Evolutionary conservation across 768 basidiomycete species (phyloP), one percentile per base, ranked within the genome.

Genomic region (Xerocomellus amylosporus): DNA sequence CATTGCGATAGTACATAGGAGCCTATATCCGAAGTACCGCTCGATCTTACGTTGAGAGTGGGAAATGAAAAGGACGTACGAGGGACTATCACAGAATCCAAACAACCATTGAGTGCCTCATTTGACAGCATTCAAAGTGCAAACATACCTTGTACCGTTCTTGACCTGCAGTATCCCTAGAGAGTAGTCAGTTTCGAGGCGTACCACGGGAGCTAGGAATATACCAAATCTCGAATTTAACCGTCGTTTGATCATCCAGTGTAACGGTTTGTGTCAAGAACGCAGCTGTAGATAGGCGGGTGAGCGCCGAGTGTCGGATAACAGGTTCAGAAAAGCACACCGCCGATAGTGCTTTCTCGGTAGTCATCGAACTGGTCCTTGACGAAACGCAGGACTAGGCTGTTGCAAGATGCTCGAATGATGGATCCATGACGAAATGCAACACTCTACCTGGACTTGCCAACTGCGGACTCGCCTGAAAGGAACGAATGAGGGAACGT

Each of bases 181-280:
- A 28, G 22, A 15, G 34, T 17, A 30, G 8, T 55, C 53, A 41
- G 43, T 53, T 46, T 33, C 3, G 24, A 33, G 42, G 42, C 22
- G 4, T 12, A 20, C 13, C 12, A 37, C 22, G 20, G 22, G 6
- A 24, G 19, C 19, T 20, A n/a, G 1, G 9, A 33, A 69, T 82
- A 26, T 67, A 94, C 95, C 94, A 96, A 68, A 96, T 96, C 77
- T 98, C 96, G 68, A 99, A 98, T 79, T 98, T 98, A 67, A 99
- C 91, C 22, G 86, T 86, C 22, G 90, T 90, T 58, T 87, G 85
- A 68, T 94, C 89, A 46, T 94, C 88, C 38, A 97, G 80, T 13
- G 85, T 87, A 31, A 98, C 91, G 4, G 95, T 97, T 73, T 98
- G 96, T n/a, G 97, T 98, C 61, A 99, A 73, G 80, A 99, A 99